These are phyloP conservation scores for Onygena corvina DNA, from an alignment of 2,329 filamentous ascomycete species.

Conservation along the genomic window DNA sequence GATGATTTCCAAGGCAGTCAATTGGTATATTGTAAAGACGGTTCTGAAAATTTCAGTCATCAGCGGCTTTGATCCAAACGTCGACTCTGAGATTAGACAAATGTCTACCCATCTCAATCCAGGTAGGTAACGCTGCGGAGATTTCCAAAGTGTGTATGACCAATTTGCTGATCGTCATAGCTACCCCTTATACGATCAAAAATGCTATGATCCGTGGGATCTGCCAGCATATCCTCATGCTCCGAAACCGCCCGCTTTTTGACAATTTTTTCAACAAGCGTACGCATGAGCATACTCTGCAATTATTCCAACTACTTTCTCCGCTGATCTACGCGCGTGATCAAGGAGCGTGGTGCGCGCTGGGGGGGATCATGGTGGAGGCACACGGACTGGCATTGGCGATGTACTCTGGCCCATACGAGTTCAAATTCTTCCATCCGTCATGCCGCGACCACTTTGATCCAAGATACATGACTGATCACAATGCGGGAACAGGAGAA, in stretches of 20 bases:
- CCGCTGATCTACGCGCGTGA: slow-evolving; percentile 17
- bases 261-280: slow-evolving; percentile 18
- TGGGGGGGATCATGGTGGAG: slow-evolving; percentile 20
- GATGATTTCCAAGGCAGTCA: slow-evolving; percentile 23
- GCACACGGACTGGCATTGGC: slow-evolving; percentile 21
- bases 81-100: slow-evolving; percentile 18
- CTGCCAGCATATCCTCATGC: slow-evolving; percentile 16
- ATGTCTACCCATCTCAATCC: slow-evolving; percentile 16
- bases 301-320: slow-evolving; percentile 18
- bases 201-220: slow-evolving; percentile 18
- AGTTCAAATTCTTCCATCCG: slow-evolving; percentile 16
- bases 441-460: neutral
- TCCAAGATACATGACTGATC: slow-evolving; percentile 6
- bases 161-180: slow-evolving; percentile 10
- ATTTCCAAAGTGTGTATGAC: neutral
- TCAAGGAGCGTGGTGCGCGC: slow-evolving; percentile 16
- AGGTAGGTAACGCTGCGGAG: slow-evolving; percentile 15
- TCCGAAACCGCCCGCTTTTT: slow-evolving; percentile 19
- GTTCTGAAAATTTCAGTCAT: slow-evolving; percentile 20
- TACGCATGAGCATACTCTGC: slow-evolving; percentile 14
- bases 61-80: slow-evolving; percentile 18
- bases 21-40: slow-evolving; percentile 19
- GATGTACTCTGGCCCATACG: slow-evolving; percentile 21
- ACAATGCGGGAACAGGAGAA: neutral
- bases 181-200: slow-evolving; percentile 16